Evolutionary conservation across 2,329 filamentous ascomycete species (phyloP), one percentile per base, ranked within the genome.

Genomic region (Neospermospora avenae): DNA sequence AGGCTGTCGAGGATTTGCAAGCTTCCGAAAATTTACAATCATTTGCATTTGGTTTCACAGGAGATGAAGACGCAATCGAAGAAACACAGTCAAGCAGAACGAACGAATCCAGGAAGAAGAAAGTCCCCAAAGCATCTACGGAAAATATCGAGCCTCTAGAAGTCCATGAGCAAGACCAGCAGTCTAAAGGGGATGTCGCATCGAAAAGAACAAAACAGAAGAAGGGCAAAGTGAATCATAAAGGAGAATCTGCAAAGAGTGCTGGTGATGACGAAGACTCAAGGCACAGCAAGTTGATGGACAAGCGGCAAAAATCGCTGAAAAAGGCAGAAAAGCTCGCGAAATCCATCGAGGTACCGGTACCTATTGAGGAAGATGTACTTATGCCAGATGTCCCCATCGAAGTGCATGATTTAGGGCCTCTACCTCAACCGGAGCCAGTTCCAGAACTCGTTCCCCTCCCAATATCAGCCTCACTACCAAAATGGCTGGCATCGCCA

Each of bases 401-500:
- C 13, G 80, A 84, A 68, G 72, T 86, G 3, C 86, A 92, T 72
- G 91, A 90, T 22, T 79, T 98, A 0, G 85, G 89, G 58, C 92
- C 91, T 6, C 78, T 96, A 20, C 92, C 92, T 7, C 92, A 96
- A 67, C 92, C 90, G 13, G 82, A 83, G 34, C 84, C 83, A 0
- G 79, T 84, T 0, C 77, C 80, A 0, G 81, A 86, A 48, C 76
- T 82, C 31, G 77, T 78, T 1, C 80, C 83, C 54, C 81, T 81
- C 56, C 85, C 88, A 2, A 82, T 82, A n/a, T 92, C 91, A 73
- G 87, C 91, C 31, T 89, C 89, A 0, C 78, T 96, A 2, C 93
- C 93, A 0, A 67, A 80, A 2, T 98, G 93, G 93, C 80, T 97
- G 13, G 85, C 88, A 4, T 81, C 86, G 13, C 92, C 93, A 0